phyloP scores from a whole-genome alignment of 2,329 filamentous ascomycete species.

The Colletotrichum phormii region DNA sequence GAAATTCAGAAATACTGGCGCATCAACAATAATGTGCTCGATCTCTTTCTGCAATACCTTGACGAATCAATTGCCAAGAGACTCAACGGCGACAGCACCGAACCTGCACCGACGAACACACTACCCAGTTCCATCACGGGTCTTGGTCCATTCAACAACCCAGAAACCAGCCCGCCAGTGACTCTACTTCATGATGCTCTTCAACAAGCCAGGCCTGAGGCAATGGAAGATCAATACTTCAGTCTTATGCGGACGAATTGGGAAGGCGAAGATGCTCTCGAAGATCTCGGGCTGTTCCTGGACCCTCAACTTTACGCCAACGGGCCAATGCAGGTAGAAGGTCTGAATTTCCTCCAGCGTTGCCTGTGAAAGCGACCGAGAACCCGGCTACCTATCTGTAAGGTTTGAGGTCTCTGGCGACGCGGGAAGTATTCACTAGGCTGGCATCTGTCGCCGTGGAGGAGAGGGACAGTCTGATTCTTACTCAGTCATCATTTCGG shows the following conservation, averaged over 20 bases:
- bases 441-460: neutral
- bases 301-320: slow-evolving; percentile 42
- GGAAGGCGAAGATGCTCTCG: slow-evolving; percentile 50
- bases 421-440: neutral
- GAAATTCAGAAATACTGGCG: slow-evolving; percentile 54
- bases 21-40: slow-evolving; percentile 53
- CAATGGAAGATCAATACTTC: slow-evolving; percentile 50
- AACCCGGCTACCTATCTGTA: neutral
- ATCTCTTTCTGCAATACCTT: slow-evolving; percentile 51
- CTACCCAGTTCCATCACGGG: neutral
- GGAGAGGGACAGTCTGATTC: neutral
- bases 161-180: neutral
- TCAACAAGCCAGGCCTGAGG: slow-evolving; percentile 38
- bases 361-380: slow-evolving; percentile 36
- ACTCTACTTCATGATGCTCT: neutral
- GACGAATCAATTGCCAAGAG: slow-evolving; percentile 51
- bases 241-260: slow-evolving; percentile 47
- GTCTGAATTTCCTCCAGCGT: slow-evolving; percentile 44
- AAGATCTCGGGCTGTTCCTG: slow-evolving; percentile 48
- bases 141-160: slow-evolving; percentile 16
- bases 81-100: slow-evolving; percentile 40
- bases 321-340: slow-evolving; percentile 45
- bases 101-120: slow-evolving; percentile 12
- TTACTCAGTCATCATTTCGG: neutral
- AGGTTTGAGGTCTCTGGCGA: neutral